phyloP scores from a whole-genome alignment of 2,329 filamentous ascomycete genomes.

The Calonectria honghensis region DNA sequence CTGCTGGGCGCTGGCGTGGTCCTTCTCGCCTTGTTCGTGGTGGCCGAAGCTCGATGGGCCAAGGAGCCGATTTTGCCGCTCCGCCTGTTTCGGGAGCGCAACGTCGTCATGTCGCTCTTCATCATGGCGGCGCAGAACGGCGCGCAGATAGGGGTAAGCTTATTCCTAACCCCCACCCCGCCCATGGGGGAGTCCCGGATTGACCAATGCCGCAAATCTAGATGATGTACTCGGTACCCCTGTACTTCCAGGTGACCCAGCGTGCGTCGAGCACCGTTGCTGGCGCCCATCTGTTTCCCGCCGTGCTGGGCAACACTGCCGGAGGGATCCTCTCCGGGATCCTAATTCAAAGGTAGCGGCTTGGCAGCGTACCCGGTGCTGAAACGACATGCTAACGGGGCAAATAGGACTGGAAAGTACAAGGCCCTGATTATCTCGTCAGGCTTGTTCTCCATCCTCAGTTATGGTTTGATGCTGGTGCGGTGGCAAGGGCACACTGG shows the following conservation, averaged over 20 bases:
- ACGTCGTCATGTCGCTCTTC: slow-evolving; percentile 72
- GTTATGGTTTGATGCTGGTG: slow-evolving; percentile 72
- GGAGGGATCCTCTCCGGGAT: slow-evolving; percentile 77
- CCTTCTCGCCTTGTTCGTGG: slow-evolving; percentile 64
- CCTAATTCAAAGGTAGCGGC: slow-evolving; percentile 68
- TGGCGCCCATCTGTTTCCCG: slow-evolving; percentile 78
- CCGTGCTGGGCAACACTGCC: slow-evolving; percentile 79
- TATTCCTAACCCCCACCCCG: fast-evolving
- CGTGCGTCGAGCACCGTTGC: slow-evolving; percentile 75
- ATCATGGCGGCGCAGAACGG: slow-evolving; percentile 75
- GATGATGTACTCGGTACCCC: slow-evolving; percentile 77
- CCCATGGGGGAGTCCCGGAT: fast-evolving
- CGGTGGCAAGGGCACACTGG: slow-evolving; percentile 77
- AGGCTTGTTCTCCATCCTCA: slow-evolving; percentile 67
- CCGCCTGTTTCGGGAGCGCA: slow-evolving; percentile 69
- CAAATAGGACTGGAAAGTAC: slow-evolving; percentile 73
- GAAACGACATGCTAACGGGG: not conserved
- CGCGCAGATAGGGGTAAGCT: slow-evolving; percentile 60
- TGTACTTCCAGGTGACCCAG: slow-evolving; percentile 81
- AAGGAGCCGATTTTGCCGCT: slow-evolving; percentile 77
- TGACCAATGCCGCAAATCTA: not conserved
- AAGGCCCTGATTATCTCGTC: slow-evolving; percentile 72
- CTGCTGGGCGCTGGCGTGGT: slow-evolving; percentile 62
- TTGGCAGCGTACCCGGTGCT: too few relatives aligned
- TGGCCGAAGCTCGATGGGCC: slow-evolving; percentile 66